Percentiles rank a stretch among this genome's conserved stretches.
These are phyloP conservation scores for Dendryphion nanum DNA, from an alignment of 2,329 filamentous ascomycete species.

Conservation along the genomic window DNA sequence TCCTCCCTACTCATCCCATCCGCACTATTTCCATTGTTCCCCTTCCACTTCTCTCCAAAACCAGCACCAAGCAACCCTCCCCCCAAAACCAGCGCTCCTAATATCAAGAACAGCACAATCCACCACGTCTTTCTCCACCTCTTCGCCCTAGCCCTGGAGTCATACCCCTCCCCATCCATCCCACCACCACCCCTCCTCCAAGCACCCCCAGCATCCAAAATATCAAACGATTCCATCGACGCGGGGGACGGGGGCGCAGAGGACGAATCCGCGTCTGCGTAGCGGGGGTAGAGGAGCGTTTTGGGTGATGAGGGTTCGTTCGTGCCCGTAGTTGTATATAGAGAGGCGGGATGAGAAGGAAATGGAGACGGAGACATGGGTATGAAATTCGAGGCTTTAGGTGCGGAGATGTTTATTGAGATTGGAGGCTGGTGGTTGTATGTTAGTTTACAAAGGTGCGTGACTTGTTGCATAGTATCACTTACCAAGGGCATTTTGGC, in stretches of 20 bases:
- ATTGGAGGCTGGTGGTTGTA: slow-evolving; percentile 2
- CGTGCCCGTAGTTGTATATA: slow-evolving; percentile 12
- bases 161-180: too few relatives aligned
- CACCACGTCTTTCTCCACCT: too few relatives aligned
- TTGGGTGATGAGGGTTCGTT: slow-evolving; percentile 20
- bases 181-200: slow-evolving; percentile 30
- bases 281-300: slow-evolving; percentile 29
- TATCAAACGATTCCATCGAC: slow-evolving; percentile 35
- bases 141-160: too few relatives aligned
- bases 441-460: too few relatives aligned
- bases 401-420: slow-evolving; percentile 6
- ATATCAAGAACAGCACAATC: too few relatives aligned
- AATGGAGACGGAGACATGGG: slow-evolving; percentile 28
- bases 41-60: too few relatives aligned
- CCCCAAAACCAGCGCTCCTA: too few relatives aligned
- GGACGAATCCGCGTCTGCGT: slow-evolving; percentile 29
- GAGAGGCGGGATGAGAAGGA: not conserved
- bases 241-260: slow-evolving; percentile 35
- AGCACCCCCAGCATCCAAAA: slow-evolving; percentile 26
- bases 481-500: too few relatives aligned
- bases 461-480: too few relatives aligned
- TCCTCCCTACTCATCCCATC: too few relatives aligned
- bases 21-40: too few relatives aligned
- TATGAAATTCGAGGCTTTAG: slow-evolving; percentile 20
- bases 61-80: too few relatives aligned